Base-by-base conservation (phyloP, 768 basidiomycete species). In the Pleurotus tuber-regium region DNA sequence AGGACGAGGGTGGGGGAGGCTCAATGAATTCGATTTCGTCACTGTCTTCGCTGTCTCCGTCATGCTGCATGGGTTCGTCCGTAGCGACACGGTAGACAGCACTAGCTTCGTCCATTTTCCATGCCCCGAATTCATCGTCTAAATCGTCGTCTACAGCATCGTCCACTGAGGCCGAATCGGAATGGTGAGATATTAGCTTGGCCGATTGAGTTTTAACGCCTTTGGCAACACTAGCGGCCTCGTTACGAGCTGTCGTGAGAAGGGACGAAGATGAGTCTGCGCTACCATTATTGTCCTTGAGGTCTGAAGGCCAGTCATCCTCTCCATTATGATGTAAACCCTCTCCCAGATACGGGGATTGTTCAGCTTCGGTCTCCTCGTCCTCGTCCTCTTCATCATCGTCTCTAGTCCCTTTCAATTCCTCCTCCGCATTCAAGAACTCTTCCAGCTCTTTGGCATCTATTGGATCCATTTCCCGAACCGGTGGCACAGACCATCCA, bases 381-480 rank as follows among this genome's bases (percentile, higher is more conserved):
- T 48, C 43, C 6, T 51, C 25, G 0, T 40, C 49, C 23, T 53
- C 48, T 8, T 70, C 74, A 23, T 42, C 38, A 4, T 78, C 78
- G 1, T 73, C 71, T 26, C 75, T 74, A 23, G 73, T 48, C 51
- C 77, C 79, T 59, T 71, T 79, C 43, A 81, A 71, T 55, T 58
- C 66, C 59, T 62, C 67, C 62, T 90, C 89, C 1, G 81, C 83
- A 51, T 84, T 79, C 60, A 89, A 54, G 50, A 90, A 91, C 23
- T 83, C 82, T 43, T 66, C 67, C 43, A 90, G 70, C 60, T 87
- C 87, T 41, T 80, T 75, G 9, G 80, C 80, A 57, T 86, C 83
- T 8, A 70, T 70, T 1, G 81, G 71, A 50, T 78, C 66, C 55
- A 67, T 65, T 29, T 65, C 66, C 0, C 67, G 66, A 29, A 75